Evolutionary conservation across 2,329 filamentous ascomycete species (phyloP).

Genomic region (Sarocladiaceae sp.): DNA sequence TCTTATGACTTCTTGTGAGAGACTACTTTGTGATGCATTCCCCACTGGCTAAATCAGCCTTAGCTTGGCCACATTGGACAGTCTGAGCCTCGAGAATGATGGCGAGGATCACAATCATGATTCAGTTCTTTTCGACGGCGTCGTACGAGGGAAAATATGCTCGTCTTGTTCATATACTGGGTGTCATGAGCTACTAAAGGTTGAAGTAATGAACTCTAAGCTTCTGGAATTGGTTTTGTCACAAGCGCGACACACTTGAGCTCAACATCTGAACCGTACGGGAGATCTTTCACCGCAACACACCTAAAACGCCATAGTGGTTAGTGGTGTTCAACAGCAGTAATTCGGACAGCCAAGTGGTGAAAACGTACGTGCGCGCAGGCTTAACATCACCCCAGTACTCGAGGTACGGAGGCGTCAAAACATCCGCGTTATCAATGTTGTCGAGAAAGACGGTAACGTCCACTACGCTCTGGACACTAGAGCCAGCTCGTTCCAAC

Average conservation of each 20-base stretch:
- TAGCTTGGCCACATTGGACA: background rate
- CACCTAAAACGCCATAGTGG: background rate
- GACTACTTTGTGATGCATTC: too few species aligned
- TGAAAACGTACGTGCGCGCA: background rate
- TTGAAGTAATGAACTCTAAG: background rate
- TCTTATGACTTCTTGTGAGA: background rate
- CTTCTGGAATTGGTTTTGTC: background rate
- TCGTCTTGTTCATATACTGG: too few species aligned
- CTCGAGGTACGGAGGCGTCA: background rate
- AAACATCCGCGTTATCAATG: background rate
- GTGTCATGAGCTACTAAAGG: too few species aligned
- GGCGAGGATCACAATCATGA: too few species aligned
- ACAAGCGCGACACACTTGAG: background rate
- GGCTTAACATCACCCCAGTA: background rate
- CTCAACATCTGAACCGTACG: background rate
- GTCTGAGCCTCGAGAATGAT: too few species aligned
- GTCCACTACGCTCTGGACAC: background rate
- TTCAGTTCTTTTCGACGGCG: too few species aligned
- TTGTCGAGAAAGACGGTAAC: background rate
- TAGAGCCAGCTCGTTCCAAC: background rate
- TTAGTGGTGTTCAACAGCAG: background rate
- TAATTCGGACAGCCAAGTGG: too few species aligned
- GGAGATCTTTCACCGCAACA: background rate
- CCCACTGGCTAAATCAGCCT: too few species aligned
- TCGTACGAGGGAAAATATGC: too few species aligned